Conservation (phyloP, 306 rosid species). For the Astragalus membranaceus region DNA sequence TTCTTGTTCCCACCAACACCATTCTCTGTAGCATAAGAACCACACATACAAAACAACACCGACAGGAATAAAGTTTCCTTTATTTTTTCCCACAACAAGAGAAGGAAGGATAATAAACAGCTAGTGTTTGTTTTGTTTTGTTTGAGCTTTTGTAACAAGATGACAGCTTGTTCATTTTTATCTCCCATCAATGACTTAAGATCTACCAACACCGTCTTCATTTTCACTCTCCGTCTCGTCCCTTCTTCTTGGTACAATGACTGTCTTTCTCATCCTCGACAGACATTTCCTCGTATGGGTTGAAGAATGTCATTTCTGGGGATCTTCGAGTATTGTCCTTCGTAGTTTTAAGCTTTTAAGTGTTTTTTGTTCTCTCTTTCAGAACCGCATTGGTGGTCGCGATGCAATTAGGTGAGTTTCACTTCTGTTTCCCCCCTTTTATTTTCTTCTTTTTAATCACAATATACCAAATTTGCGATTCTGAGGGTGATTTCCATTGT, state of each 20-base stretch:
- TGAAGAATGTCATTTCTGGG: slow-evolving; percentile 28
- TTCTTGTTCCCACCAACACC: slow-evolving; percentile 16
- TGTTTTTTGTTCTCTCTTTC: background rate
- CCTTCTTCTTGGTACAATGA: slow-evolving; percentile 23
- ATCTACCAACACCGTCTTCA: slow-evolving; percentile 25
- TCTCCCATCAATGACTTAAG: slow-evolving; percentile 20
- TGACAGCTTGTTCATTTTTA: slow-evolving; percentile 17
- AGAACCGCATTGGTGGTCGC: slow-evolving; percentile 20
- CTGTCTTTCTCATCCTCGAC: slow-evolving; percentile 18
- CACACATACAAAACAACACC: background rate
- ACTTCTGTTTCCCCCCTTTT: background rate
- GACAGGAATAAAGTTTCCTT: background rate
- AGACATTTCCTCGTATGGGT: slow-evolving; percentile 28
- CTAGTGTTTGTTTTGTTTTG: slow-evolving; percentile 8
- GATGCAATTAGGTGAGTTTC: slow-evolving; percentile 47
- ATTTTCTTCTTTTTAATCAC: background rate
- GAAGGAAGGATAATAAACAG: background rate
- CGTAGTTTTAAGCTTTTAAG: slow-evolving; percentile 25
- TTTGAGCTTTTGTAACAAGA: slow-evolving; percentile 10
- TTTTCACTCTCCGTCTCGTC: slow-evolving; percentile 13
- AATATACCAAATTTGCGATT: background rate
- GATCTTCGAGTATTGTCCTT: slow-evolving; percentile 22
- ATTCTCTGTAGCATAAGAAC: background rate
- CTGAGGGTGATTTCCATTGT: background rate
- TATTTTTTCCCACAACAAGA: background rate